These are phyloP conservation scores for Chrysanthemum lavandulifolium DNA, from an alignment of 129 eudicot species.

Conservation along the genomic window DNA sequence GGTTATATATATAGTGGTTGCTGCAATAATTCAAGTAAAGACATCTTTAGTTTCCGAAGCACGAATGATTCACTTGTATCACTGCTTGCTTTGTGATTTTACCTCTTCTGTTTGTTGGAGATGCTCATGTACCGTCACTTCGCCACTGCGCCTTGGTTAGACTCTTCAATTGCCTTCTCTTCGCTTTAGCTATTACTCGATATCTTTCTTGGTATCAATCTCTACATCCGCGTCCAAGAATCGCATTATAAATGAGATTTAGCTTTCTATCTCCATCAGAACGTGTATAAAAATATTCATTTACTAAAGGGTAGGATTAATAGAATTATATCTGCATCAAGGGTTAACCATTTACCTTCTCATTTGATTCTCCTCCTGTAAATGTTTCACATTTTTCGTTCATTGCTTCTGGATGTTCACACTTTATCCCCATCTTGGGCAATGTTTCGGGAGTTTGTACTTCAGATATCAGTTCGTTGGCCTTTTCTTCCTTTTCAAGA, in stretches of 20 bases:
- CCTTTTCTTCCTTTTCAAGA: slow-evolving; percentile 4
- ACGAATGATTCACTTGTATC: neutral
- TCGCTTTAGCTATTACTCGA: neutral
- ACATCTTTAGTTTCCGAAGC: too few species aligned
- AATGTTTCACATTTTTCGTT: slow-evolving; percentile 13
- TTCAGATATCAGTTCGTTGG: neutral
- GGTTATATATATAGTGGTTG: too few species aligned
- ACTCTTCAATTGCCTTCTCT: neutral
- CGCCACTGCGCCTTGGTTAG: neutral
- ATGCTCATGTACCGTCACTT: neutral
- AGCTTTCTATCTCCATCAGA: neutral
- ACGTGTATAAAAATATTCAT: neutral
- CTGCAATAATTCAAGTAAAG: too few species aligned
- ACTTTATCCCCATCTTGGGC: slow-evolving; percentile 9
- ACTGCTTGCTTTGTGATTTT: neutral
- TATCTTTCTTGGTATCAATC: neutral
- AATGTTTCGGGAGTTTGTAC: slow-evolving; percentile 13
- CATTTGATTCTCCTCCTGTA: slow-evolving; percentile 10
- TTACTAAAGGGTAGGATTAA: neutral
- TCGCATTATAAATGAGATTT: neutral
- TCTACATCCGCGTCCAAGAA: neutral
- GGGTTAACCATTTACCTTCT: slow-evolving; percentile 22
- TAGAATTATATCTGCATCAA: neutral
- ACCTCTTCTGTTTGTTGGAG: slow-evolving; percentile 2
- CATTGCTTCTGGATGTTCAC: slow-evolving; percentile 18